Conservation (phyloP, 768 basidiomycete genomes). For the Suillus americanus region DNA sequence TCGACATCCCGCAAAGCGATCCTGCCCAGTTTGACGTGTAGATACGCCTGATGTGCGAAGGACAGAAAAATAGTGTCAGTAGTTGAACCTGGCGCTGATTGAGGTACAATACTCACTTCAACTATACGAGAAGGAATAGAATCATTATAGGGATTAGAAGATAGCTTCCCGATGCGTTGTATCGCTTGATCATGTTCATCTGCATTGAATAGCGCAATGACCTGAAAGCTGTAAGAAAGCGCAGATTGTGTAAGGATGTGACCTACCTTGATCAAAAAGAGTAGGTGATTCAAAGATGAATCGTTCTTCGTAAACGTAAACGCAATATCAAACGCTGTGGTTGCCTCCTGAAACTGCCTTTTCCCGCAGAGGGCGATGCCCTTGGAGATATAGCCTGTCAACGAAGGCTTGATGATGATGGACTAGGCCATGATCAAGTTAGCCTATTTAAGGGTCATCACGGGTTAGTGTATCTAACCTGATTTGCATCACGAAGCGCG, state of each 20-base stretch:
- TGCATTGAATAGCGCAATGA: not conserved
- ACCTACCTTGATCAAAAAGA: not conserved
- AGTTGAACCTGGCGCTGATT: not conserved
- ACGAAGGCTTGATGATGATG: not conserved
- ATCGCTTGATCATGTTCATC: not conserved
- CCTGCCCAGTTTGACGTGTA: not conserved
- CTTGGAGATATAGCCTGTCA: not conserved
- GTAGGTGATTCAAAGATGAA: not conserved
- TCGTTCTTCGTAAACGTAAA: not conserved
- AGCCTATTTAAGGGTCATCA: not conserved
- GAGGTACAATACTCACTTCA: not conserved
- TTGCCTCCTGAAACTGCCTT: not conserved
- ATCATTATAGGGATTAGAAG: not conserved
- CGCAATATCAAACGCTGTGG: not conserved
- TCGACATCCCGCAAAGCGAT: not conserved
- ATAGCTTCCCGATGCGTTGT: not conserved
- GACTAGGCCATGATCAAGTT: not conserved
- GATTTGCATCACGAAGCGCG: not conserved
- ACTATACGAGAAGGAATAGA: not conserved
- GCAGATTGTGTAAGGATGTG: not conserved
- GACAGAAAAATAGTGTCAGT: not conserved
- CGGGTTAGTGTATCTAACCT: not conserved
- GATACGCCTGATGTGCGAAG: not conserved
- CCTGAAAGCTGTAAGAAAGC: not conserved
- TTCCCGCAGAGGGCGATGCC: not conserved